Evolutionary conservation across 2,329 filamentous ascomycete genomes (phyloP).

Genomic region (Diaporthe citrichinensis): DNA sequence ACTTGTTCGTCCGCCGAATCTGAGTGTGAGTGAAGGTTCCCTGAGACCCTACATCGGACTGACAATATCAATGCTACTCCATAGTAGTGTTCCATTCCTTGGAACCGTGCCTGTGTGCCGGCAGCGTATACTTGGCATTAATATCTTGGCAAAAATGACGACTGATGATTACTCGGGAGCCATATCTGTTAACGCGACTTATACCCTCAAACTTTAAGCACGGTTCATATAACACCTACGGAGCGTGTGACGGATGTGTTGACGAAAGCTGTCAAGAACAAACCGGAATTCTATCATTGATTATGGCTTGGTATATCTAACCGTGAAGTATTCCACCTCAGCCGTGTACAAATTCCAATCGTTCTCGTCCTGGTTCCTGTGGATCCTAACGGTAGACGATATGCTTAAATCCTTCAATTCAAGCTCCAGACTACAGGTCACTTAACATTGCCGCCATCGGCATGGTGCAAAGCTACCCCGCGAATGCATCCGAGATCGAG

Average conservation of each 20-base stretch:
- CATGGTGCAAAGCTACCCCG: background rate
- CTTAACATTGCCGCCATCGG: background rate
- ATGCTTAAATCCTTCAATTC: background rate
- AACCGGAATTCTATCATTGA: background rate
- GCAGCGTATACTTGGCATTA: background rate
- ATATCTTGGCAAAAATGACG: background rate
- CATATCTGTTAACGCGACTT: background rate
- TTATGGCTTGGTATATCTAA: no score
- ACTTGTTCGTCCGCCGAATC: background rate
- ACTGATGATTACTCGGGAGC: background rate
- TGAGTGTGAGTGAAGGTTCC: background rate
- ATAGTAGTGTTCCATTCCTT: background rate
- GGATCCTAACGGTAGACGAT: background rate
- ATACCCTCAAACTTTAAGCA: background rate
- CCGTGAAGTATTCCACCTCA: background rate
- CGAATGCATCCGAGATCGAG: background rate
- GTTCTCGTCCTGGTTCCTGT: background rate
- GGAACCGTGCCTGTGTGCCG: background rate
- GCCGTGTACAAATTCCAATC: no score
- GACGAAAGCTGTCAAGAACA: background rate
- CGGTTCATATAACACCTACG: background rate
- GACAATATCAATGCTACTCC: background rate
- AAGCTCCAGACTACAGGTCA: background rate
- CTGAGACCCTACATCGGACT: background rate
- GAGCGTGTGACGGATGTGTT: background rate